Evolutionary conservation across 1,284 basidiomycete species (phyloP).

Genomic region (Microbotryum intermedium): DNA sequence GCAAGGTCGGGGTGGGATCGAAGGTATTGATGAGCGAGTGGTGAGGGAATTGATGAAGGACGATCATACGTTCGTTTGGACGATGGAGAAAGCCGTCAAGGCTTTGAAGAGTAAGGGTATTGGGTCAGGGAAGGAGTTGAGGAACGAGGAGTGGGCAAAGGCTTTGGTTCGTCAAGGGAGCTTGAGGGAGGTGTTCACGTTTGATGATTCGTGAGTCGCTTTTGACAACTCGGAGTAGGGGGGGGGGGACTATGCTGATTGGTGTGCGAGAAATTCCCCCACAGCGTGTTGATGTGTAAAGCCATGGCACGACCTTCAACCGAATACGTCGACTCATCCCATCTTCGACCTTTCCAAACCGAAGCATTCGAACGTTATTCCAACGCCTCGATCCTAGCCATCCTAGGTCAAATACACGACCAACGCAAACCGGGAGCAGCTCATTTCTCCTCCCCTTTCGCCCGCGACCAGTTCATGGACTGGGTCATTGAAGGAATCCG

Average conservation of each 20-base stretch:
- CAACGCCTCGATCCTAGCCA: slow-evolving; percentile 34
- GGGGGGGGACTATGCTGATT: too few species aligned
- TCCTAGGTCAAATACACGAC: slow-evolving; percentile 44
- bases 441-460: slow-evolving; percentile 41
- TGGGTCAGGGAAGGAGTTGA: slow-evolving; percentile 35
- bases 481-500: slow-evolving; percentile 41
- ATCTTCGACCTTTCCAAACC: slow-evolving; percentile 39
- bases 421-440: slow-evolving; percentile 44
- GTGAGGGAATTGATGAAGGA: slow-evolving; percentile 1
- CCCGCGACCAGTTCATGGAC: slow-evolving; percentile 38
- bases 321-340: slow-evolving; percentile 39
- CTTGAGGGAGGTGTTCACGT: too few species aligned
- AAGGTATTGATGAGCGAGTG: slow-evolving; percentile 35
- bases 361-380: slow-evolving; percentile 34
- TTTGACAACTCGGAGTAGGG: too few species aligned
- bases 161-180: too few species aligned
- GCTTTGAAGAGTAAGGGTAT: slow-evolving; percentile 41
- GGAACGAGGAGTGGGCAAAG: too few species aligned
- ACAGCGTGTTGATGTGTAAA: slow-evolving; percentile 44
- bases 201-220: too few species aligned
- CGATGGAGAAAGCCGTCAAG: slow-evolving; percentile 36
- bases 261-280: too few species aligned
- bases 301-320: slow-evolving; percentile 40
- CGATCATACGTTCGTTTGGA: slow-evolving; percentile 24
- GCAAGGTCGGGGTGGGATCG: slow-evolving; percentile 7